Base-by-base conservation (phyloP, 805 yeast species). In the Lachancea sp. region DNA sequence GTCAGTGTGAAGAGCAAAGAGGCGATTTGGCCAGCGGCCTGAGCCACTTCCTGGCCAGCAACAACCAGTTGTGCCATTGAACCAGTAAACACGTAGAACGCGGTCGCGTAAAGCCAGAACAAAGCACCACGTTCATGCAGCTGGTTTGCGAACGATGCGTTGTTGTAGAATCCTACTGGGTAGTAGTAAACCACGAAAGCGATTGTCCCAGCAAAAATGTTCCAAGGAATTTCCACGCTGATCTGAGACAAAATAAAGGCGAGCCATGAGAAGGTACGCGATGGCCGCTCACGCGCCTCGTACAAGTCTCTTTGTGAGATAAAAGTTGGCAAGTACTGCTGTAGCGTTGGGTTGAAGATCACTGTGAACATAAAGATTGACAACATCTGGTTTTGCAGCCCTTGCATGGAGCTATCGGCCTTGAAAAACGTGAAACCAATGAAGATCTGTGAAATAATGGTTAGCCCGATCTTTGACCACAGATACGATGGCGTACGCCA, bases 341-440 rank as follows among this genome's bases (percentile, higher is more conserved):
- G 78, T 41, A 79, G 58, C 54, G 80, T 56, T 19, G 84, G 79
- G 51, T 73, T 72, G 65, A 79, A 71, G 41, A 75, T 68, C 54
- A 77, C 71, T 34, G 77, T 59, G 56, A 79, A 74, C 87, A 84
- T 81, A 68, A 85, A 85, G 36, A 82, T 59, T 2, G 89, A 71
- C 55, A 83, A 77, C 88, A 85, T 80, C 68, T 83, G 93, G 65
- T 86, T 85, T 63, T 88, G 95, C 56, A 86, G 62, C 59, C 86
- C 81, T 65, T 78, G 91, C 38, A 75, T 58, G 2, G 86, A 72
- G 16, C 70, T 73, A 46, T 71, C 70, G 19, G 91, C 85, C 49
- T 79, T 81, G 71, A 77, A 85, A 64, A 82, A 81, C 3, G 88
- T 75, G 64, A 83, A 83, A 42, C 89, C 89, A 59, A 81, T 79